Evolutionary conservation across 805 yeast genomes (phyloP), one percentile per base, ranked within the genome.

Genomic region (Crinitomyces ghanaensis): DNA sequence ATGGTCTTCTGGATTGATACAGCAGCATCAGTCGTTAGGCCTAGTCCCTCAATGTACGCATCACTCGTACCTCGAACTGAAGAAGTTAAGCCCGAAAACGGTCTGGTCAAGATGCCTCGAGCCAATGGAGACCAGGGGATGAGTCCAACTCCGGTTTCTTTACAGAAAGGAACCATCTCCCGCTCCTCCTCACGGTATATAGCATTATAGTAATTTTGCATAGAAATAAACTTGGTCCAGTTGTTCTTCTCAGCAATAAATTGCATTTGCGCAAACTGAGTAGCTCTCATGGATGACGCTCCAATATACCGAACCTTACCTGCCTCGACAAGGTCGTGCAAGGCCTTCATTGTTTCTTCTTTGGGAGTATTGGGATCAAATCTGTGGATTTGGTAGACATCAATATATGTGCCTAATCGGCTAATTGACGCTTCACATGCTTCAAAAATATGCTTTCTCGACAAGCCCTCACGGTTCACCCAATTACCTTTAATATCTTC

Each of bases 41-140:
- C n/a, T n/a, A n/a, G n/a, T n/a, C n/a, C n/a, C n/a, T n/a, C n/a
- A 28, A 28, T 28, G 48, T 48, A 35, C 34, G 31, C 24, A n/a
- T n/a, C n/a, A n/a, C n/a, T n/a, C n/a, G n/a, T 28, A 4, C 31
- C 35, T 14, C 39, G 36, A 3, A 32, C 19, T 13, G 34, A 28
- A 27, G 28, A 19, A 13, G 14, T 14, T 19, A 20, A 27, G 4
- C 34, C 34, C 5, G 6, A 8, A 17, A 28, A 28, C 1, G 79
- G 74, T 39, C 76, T 62, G 1, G 77, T 61, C 29, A 74, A 55
- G 2, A 66, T 21, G 7, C 81, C 80, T 39, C 68, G 53, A 5
- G 74, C 75, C 37, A 61, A 52, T 23, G 79, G 79, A 6, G 74
- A 66, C 72, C 73, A 75, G 6, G 80, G 80, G 32, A 72, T 62